Conservation (phyloP, 1,284 basidiomycete species). For the Rugosomyces carneus region DNA sequence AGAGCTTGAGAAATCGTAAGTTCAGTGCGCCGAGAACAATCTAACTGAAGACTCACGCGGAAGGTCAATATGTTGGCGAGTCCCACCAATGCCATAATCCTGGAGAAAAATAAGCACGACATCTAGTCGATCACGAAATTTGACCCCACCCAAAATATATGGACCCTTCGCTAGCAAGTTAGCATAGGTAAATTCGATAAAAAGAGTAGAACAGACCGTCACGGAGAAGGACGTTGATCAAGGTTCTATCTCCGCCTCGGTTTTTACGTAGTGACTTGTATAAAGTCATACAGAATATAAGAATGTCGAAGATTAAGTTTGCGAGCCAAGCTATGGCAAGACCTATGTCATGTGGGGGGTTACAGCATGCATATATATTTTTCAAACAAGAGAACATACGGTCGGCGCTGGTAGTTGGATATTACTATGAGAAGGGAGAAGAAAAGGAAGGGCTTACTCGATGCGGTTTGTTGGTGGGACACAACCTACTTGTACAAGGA, state of each 20-base stretch:
- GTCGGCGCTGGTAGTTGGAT: slow-evolving; percentile 10
- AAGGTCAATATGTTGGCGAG: slow-evolving; percentile 22
- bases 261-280: slow-evolving; percentile 19
- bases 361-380: background rate
- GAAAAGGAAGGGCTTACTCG: slow-evolving; percentile 14
- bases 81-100: slow-evolving; percentile 21
- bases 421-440: background rate
- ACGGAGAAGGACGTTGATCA: slow-evolving; percentile 23
- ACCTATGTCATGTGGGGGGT: slow-evolving; percentile 10
- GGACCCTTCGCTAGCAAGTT: slow-evolving; percentile 15
- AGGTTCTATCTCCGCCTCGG: slow-evolving; percentile 11
- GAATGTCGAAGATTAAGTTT: slow-evolving; percentile 22
- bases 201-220: slow-evolving; percentile 20
- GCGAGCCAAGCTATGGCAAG: slow-evolving; percentile 25
- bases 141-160: slow-evolving; percentile 26
- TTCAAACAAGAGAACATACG: slow-evolving; percentile 11
- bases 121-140: background rate
- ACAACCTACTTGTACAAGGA: slow-evolving; percentile 15
- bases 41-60: slow-evolving; percentile 14
- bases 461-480: slow-evolving; percentile 12
- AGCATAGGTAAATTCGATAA: background rate
- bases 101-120: slow-evolving; percentile 4
- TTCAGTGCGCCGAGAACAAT: background rate
- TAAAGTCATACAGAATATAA: slow-evolving; percentile 26
- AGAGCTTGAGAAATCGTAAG: slow-evolving; percentile 8